A percentile compares a stretch with the other conserved stretches of the same genome.
Evolutionary conservation across 208 protist species (phyloP).

Genomic region (Wallacemonas sp.): DNA sequence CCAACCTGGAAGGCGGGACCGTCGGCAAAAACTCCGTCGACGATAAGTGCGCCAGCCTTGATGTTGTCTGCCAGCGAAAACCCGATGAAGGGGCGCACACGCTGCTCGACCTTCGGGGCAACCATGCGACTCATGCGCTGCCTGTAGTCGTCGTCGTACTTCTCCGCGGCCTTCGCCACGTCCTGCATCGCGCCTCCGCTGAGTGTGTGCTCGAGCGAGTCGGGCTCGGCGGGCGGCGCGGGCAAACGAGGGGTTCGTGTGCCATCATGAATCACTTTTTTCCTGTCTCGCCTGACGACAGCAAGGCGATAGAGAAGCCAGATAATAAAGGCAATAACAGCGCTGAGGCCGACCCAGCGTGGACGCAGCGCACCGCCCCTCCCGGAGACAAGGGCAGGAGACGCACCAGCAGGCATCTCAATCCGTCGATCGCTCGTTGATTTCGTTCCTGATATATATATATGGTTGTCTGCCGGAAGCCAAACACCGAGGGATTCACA

Average conservation of each 20-base stretch:
- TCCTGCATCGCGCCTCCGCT: constrained; percentile 9
- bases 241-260: too few species aligned
- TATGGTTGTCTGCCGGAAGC: too few species aligned
- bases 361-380: neutral
- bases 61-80: constrained; percentile 57
- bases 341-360: constrained; percentile 2
- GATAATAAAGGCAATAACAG: constrained; percentile 16
- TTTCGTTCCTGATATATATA: too few species aligned
- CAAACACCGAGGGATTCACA: too few species aligned
- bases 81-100: constrained; percentile 35
- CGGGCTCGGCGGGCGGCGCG: too few species aligned
- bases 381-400: neutral
- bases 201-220: constrained; percentile 10
- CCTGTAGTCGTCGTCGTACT: constrained; percentile 24
- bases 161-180: constrained; percentile 12
- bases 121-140: constrained; percentile 21
- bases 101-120: constrained; percentile 6
- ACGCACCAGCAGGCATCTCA: too few species aligned
- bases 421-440: too few species aligned
- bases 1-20: constrained; percentile 37
- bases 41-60: constrained; percentile 26
- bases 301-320: constrained; percentile 17
- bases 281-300: neutral
- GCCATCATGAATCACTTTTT: neutral
- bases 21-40: constrained; percentile 42